Conservation (phyloP, 108 stramenopile species). For the Craspedostauros australis region DNA sequence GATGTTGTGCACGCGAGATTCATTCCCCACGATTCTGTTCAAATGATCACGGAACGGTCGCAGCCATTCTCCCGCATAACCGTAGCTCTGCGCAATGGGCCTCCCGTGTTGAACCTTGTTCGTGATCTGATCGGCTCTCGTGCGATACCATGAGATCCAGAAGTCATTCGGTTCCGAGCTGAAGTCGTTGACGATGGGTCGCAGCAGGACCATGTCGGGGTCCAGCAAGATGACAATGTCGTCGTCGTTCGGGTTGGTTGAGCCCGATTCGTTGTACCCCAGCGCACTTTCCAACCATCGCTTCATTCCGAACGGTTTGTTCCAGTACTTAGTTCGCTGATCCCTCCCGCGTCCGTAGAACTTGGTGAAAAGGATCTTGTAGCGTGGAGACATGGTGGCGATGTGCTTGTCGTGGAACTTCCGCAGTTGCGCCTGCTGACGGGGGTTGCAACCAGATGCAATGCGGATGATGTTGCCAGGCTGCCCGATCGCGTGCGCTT, state of each 20-base stretch:
- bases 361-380: slow-evolving; percentile 64
- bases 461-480: slow-evolving; percentile 79
- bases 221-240: slow-evolving; percentile 82
- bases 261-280: no score
- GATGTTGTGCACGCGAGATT: slow-evolving; percentile 33
- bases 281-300: slow-evolving; percentile 62
- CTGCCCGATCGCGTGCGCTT: slow-evolving; percentile 53
- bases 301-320: slow-evolving; percentile 82
- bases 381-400: slow-evolving; percentile 32
- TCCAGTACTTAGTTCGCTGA: slow-evolving; percentile 67
- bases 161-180: slow-evolving; percentile 28
- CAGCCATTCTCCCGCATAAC: slow-evolving; percentile 65
- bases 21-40: slow-evolving; percentile 34
- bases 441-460: slow-evolving; percentile 54
- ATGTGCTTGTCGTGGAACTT: slow-evolving; percentile 33
- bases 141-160: no score
- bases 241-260: no score
- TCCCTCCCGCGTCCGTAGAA: slow-evolving; percentile 26
- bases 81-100: slow-evolving; percentile 82
- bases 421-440: slow-evolving; percentile 24
- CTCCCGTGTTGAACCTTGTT: slow-evolving; percentile 51
- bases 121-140: slow-evolving; percentile 1
- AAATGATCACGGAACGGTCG: slow-evolving; percentile 28
- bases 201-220: slow-evolving; percentile 90
- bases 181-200: slow-evolving; percentile 67